These are phyloP conservation scores for carrot (Daucus carota) DNA, from an alignment of 129 eudicot species.

Conservation along the genomic window DH1_v3.0 NC_030388.2:5986001-5986500, in stretches of 20 bases:
- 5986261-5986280: neutral
- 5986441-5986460: neutral
- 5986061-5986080: neutral
- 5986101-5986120: neutral
- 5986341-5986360: neutral
- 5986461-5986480: neutral
- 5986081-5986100: neutral
- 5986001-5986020: neutral
- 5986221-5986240: neutral
- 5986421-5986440: too few relatives aligned
- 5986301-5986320: neutral
- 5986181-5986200: neutral
- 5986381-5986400: too few relatives aligned
- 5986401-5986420: too few relatives aligned
- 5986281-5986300: neutral
- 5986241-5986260: neutral
- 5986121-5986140: neutral
- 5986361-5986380: too few relatives aligned
- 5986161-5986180: neutral
- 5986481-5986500: conserved; percentile 44
- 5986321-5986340: neutral
- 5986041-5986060: neutral
- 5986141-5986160: neutral
- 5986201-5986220: neutral
- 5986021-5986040: neutral